A percentile compares a stretch with the other conserved stretches of the same genome.
phyloP scores from a whole-genome alignment of 176 grass and related monocot genomes.

The Eremochloa ophiuroides region DNA sequence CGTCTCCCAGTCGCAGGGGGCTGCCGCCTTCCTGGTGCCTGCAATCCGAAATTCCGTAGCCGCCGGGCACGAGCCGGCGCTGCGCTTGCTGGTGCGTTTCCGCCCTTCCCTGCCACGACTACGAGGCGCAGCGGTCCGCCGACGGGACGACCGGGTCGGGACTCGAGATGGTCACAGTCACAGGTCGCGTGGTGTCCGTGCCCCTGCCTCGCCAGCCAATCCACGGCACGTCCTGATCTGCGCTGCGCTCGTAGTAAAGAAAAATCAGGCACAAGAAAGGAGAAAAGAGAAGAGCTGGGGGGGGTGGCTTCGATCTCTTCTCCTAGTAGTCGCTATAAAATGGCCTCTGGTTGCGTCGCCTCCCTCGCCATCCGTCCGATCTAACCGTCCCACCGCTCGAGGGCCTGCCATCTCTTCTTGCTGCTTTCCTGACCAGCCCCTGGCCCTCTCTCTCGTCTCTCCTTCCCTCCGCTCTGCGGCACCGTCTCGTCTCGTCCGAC shows the following conservation, averaged over 20 bases:
- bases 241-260: too few species aligned
- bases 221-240: too few species aligned
- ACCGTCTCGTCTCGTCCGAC: not conserved
- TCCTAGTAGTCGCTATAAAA: not conserved
- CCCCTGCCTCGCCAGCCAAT: too few species aligned
- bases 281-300: too few species aligned
- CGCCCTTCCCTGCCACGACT: not conserved
- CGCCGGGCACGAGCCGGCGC: not conserved
- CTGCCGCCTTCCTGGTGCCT: too few species aligned
- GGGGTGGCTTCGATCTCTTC: too few species aligned
- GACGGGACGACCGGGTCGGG: not conserved
- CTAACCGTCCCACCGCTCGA: not conserved
- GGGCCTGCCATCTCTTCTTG: not conserved
- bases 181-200: not conserved
- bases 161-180: not conserved
- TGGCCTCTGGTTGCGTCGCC: not conserved
- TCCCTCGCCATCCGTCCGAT: not conserved
- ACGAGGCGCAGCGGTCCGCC: not conserved
- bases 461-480: too few species aligned
- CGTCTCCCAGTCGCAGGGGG: too few species aligned
- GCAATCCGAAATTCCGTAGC: not conserved
- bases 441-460: too few species aligned
- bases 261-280: too few species aligned
- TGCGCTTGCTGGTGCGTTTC: not conserved
- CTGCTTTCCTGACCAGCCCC: not conserved